phyloP scores from a whole-genome alignment of 78 protist species.

The Dictyostelium intermedium region DNA sequence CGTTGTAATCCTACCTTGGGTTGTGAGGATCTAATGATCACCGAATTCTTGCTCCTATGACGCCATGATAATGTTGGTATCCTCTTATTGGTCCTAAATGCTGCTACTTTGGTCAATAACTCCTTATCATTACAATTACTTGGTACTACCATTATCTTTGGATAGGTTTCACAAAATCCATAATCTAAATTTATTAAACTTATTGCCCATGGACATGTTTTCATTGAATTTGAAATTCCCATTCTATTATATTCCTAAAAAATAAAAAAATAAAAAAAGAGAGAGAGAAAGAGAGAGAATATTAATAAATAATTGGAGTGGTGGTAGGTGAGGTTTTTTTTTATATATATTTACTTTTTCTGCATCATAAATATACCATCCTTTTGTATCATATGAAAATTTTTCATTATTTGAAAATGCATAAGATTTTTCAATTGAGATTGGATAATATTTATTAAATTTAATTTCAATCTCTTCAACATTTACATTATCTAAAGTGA shows the following conservation, averaged over 20 bases:
- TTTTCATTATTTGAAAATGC: conserved; percentile 47
- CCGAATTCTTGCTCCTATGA: conserved; percentile 39
- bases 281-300: no score
- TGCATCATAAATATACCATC: conserved; percentile 71
- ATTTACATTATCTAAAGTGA: not conserved
- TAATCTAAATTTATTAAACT: conserved; percentile 74
- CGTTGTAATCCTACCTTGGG: conserved; percentile 84
- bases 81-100: conserved; percentile 79
- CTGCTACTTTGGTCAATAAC: conserved; percentile 30
- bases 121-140: conserved; percentile 39
- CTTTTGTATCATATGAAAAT: conserved; percentile 37
- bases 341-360: conserved; percentile 24
- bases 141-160: conserved; percentile 85
- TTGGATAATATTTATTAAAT: conserved; percentile 26
- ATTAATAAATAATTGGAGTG: no score
- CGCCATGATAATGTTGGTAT: conserved; percentile 88
- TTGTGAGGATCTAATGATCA: conserved; percentile 80
- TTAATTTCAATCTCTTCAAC: conserved; percentile 24
- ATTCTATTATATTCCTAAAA: conserved; percentile 56
- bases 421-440: conserved; percentile 28
- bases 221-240: conserved; percentile 30
- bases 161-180: conserved; percentile 86
- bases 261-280: not conserved
- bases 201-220: conserved; percentile 78
- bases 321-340: no score